phyloP scores from a whole-genome alignment of 1,139 yeast genomes.

The Blastobotrys indianensis region DNA sequence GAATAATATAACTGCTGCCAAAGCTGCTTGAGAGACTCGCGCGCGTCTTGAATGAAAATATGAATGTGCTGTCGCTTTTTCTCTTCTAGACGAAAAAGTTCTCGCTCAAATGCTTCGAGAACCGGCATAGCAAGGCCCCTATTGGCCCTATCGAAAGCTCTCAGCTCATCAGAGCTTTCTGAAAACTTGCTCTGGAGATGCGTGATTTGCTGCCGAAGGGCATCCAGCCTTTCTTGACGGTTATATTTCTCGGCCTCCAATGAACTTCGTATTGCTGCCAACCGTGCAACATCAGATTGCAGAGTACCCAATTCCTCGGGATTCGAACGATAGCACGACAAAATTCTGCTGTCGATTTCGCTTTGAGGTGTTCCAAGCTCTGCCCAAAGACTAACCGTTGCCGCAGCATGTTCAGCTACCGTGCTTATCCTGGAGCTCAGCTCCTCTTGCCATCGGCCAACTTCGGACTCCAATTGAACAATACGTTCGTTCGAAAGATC shows the following conservation, averaged over 20 bases:
- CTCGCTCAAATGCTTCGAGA: slow-evolving; percentile 41
- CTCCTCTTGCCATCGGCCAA: slow-evolving; percentile 26
- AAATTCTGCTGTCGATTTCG: slow-evolving; percentile 26
- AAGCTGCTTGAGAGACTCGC: slow-evolving; percentile 49
- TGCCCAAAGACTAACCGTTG: slow-evolving; percentile 31
- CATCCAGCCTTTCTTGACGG: slow-evolving; percentile 14
- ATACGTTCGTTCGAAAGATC: slow-evolving; percentile 20
- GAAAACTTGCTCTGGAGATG: slow-evolving; percentile 30
- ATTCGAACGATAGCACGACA: slow-evolving; percentile 21
- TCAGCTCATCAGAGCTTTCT: slow-evolving; percentile 16
- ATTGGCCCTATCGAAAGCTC: slow-evolving; percentile 26
- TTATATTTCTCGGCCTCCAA: slow-evolving; percentile 29
- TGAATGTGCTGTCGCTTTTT: slow-evolving; percentile 62
- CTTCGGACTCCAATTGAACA: slow-evolving; percentile 25
- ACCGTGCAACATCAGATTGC: slow-evolving; percentile 22
- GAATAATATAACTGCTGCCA: slow-evolving; percentile 64
- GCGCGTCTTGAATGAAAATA: slow-evolving; percentile 57
- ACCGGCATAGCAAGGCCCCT: slow-evolving; percentile 33
- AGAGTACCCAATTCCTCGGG: slow-evolving; percentile 30
- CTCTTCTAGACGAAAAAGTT: slow-evolving; percentile 51
- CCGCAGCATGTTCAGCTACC: slow-evolving; percentile 23
- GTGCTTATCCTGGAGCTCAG: slow-evolving; percentile 21
- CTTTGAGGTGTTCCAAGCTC: slow-evolving; percentile 33
- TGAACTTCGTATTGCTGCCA: slow-evolving; percentile 27
- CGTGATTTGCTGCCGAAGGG: slow-evolving; percentile 16